Percentiles rank a stretch among this genome's conserved stretches.
Evolutionary conservation across 345 rosid species (phyloP).

Genomic region (Aurinia saxatilis): DNA sequence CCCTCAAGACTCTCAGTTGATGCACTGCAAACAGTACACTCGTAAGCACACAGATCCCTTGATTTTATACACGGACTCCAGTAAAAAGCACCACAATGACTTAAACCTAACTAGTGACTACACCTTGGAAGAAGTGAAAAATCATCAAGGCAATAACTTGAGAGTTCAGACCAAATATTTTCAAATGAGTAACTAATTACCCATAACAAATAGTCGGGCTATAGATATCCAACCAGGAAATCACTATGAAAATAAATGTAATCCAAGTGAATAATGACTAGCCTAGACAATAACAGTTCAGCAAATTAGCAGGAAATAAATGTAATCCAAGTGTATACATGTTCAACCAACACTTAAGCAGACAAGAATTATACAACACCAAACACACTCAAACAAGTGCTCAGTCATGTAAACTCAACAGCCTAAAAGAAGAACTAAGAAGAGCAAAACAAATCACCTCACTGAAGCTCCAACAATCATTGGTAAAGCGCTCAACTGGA

Average conservation of each 20-base stretch:
- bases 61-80: slow-evolving; percentile 1
- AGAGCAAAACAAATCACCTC: slow-evolving; percentile 41
- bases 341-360: background rate
- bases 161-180: background rate
- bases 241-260: background rate
- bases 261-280: slow-evolving; percentile 4
- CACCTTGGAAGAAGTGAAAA: background rate
- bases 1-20: slow-evolving; percentile 64
- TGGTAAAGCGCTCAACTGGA: slow-evolving; percentile 82
- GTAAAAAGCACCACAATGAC: background rate
- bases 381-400: background rate
- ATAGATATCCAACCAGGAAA: background rate
- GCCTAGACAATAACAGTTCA: background rate
- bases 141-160: background rate
- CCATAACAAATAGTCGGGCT: background rate
- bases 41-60: slow-evolving; percentile 14
- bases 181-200: background rate
- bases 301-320: background rate
- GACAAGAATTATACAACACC: background rate
- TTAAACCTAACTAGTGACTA: background rate
- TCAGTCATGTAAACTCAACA: background rate
- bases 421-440: background rate
- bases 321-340: background rate
- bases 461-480: slow-evolving; percentile 81
- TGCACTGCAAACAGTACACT: slow-evolving; percentile 53